These are phyloP conservation scores for Candida silvatica DNA, from an alignment of 805 yeast species.

Conservation along the genomic window DNA sequence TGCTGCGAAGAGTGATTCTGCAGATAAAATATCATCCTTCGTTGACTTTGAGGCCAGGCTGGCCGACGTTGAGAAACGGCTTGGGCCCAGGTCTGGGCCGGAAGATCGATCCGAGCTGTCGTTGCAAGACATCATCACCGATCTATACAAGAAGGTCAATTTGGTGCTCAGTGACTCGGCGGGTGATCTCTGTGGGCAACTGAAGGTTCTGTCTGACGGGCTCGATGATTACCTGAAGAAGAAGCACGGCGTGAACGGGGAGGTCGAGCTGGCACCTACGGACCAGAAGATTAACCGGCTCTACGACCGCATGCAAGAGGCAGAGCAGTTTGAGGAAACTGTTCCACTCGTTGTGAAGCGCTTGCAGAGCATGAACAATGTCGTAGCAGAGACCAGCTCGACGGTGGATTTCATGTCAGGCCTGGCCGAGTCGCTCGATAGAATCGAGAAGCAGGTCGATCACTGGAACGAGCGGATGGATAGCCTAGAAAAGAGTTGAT, in stretches of 20 bases:
- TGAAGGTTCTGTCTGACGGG: no score
- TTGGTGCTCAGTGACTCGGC: no score
- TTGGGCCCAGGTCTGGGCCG: no score
- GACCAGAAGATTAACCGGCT: slow-evolving; percentile 13
- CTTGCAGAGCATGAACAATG: slow-evolving; percentile 12
- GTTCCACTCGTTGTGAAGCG: slow-evolving; percentile 11
- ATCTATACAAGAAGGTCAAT: slow-evolving; percentile 16
- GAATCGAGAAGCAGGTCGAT: slow-evolving; percentile 10
- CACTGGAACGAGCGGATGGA: slow-evolving; percentile 18
- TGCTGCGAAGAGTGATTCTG: no score
- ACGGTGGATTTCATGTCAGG: slow-evolving; percentile 9
- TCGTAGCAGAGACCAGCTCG: slow-evolving; percentile 5
- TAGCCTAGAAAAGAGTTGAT: slow-evolving; percentile 9
- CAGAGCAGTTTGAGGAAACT: slow-evolving; percentile 13
- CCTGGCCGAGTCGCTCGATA: slow-evolving; percentile 10
- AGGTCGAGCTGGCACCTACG: no score
- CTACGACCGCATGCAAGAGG: slow-evolving; percentile 11
- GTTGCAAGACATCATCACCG: slow-evolving; percentile 17
- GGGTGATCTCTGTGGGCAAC: no score
- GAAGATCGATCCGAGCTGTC: no score
- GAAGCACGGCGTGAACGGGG: no score
- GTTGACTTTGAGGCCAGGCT: slow-evolving; percentile 2
- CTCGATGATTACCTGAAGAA: no score
- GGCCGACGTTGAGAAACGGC: slow-evolving; percentile 1
- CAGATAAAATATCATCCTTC: no score